phyloP scores from a whole-genome alignment of 2,329 filamentous ascomycete genomes.

The Fragosphaeria purpurea region DNA sequence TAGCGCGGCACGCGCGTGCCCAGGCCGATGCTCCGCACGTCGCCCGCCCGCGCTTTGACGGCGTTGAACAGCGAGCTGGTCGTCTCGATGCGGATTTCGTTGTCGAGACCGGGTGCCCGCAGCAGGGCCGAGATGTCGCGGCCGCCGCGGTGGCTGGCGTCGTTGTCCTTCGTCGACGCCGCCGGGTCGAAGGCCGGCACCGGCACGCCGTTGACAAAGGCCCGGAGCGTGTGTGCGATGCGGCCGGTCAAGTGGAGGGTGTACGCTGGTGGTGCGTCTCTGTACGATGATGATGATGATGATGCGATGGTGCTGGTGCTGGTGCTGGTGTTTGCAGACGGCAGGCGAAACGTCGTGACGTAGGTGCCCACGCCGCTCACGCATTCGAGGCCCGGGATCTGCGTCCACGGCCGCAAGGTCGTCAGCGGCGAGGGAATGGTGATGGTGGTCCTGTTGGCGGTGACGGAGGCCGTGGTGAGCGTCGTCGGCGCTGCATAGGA shows the following conservation, averaged over 20 bases:
- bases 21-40: background rate
- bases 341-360: slow-evolving; percentile 3
- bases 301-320: background rate
- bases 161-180: background rate
- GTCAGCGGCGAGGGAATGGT: slow-evolving; percentile 2
- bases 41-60: background rate
- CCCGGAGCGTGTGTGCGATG: slow-evolving; percentile 7
- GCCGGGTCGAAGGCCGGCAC: slow-evolving; percentile 8
- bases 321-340: background rate
- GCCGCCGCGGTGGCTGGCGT: background rate
- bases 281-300: too few relatives aligned
- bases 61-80: slow-evolving; percentile 11
- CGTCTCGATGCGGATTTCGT: slow-evolving; percentile 8
- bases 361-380: slow-evolving; percentile 11
- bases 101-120: background rate
- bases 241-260: slow-evolving; percentile 8
- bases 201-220: slow-evolving; percentile 7
- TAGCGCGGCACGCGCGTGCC: background rate
- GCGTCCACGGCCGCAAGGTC: slow-evolving; percentile 8
- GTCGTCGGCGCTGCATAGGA: background rate
- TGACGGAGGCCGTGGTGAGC: slow-evolving; percentile 6
- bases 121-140: slow-evolving; percentile 7
- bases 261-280: background rate
- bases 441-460: slow-evolving; percentile 5
- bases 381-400: slow-evolving; percentile 1